Evolutionary conservation across 306 rosid genomes (phyloP).

Genomic region (Castanea mollissima): DNA sequence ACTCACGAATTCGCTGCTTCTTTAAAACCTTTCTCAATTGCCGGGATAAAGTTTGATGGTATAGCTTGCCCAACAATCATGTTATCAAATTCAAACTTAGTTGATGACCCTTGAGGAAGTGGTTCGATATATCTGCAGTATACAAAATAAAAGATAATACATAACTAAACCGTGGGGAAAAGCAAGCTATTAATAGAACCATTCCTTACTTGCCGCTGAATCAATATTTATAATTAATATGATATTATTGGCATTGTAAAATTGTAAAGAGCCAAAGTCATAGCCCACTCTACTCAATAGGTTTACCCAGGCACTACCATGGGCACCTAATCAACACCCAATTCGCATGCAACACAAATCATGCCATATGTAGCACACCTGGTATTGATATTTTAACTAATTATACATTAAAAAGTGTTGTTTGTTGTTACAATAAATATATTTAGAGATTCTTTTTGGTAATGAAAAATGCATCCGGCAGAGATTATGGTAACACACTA

Average conservation of each 20-base stretch:
- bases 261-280: not conserved
- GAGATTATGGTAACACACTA: not conserved
- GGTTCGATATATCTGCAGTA: slow-evolving; percentile 85
- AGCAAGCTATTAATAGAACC: not conserved
- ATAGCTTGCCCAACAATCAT: slow-evolving; percentile 91
- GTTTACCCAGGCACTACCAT: not conserved
- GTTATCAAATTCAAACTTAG: slow-evolving; percentile 95
- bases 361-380: not conserved
- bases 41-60: slow-evolving; percentile 90
- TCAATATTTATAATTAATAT: not conserved
- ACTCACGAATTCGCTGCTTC: slow-evolving; percentile 99
- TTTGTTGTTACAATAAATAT: not conserved
- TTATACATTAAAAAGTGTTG: not conserved
- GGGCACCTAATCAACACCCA: not conserved
- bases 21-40: slow-evolving; percentile 93
- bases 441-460: not conserved
- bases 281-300: not conserved
- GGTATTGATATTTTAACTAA: not conserved
- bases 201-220: not conserved
- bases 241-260: not conserved
- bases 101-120: slow-evolving; percentile 66
- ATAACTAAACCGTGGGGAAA: not conserved
- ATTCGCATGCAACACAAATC: not conserved
- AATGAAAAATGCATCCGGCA: no score
- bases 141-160: not conserved